These are phyloP conservation scores for Panus rudis DNA, from an alignment of 768 basidiomycete species.

Conservation along the genomic window DNA sequence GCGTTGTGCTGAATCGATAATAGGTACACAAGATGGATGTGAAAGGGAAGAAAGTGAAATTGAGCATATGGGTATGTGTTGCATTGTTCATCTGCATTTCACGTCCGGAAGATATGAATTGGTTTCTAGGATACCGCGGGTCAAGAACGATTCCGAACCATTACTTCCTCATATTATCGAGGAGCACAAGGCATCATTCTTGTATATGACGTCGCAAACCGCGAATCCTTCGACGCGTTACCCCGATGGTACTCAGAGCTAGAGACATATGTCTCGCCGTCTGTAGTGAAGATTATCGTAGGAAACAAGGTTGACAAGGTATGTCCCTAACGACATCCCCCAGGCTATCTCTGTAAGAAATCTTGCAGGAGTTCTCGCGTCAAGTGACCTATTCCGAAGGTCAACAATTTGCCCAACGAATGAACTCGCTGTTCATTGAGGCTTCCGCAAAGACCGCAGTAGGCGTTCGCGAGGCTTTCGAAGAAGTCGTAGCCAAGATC, in stretches of 20 bases:
- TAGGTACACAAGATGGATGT: constrained; percentile 88
- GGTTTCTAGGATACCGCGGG: constrained; percentile 24
- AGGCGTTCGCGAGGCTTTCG: constrained; percentile 71
- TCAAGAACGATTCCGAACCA: constrained; percentile 93
- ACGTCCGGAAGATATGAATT: neutral
- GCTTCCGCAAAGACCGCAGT: constrained; percentile 88
- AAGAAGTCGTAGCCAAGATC: constrained; percentile 75
- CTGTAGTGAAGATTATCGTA: constrained; percentile 91
- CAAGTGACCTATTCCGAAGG: constrained; percentile 80
- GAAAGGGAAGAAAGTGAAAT: constrained; percentile 77
- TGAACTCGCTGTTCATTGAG: constrained; percentile 85
- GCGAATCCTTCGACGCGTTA: constrained; percentile 92
- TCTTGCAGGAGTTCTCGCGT: constrained; percentile 74
- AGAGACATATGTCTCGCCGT: constrained; percentile 82
- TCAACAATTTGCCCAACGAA: constrained; percentile 69
- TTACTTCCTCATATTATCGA: constrained; percentile 93
- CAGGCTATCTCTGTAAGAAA: neutral
- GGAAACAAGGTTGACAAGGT: constrained; percentile 95
- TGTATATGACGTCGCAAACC: constrained; percentile 90
- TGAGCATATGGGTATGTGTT: constrained; percentile 90
- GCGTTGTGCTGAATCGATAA: neutral
- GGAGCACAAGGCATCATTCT: constrained; percentile 81
- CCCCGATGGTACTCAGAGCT: constrained; percentile 90
- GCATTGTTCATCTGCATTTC: neutral
- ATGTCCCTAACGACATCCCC: constrained; percentile 2